phyloP scores from a whole-genome alignment of 176 grass and related monocot genomes.

The Metroxylon sagu region DNA sequence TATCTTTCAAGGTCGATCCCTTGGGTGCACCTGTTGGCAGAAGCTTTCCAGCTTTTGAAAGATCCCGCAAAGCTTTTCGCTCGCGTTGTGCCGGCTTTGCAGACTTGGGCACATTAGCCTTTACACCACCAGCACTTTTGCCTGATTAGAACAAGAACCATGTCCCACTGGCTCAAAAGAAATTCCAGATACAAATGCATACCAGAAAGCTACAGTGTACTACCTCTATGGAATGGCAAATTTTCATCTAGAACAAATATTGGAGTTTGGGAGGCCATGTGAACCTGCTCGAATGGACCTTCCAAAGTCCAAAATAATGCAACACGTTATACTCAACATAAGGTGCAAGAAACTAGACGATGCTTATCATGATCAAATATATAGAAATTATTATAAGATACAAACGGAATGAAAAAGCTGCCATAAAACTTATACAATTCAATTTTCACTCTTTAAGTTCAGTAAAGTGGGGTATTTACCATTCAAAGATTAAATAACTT shows the following conservation, averaged over 20 bases:
- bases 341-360: too few relatives aligned
- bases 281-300: background rate
- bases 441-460: too few relatives aligned
- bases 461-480: too few relatives aligned
- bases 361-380: too few relatives aligned
- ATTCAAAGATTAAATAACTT: too few relatives aligned
- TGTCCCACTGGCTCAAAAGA: background rate
- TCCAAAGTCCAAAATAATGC: background rate
- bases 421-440: too few relatives aligned
- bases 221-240: slow-evolving; percentile 16
- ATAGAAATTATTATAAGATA: too few relatives aligned
- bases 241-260: slow-evolving; percentile 14
- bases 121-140: slow-evolving; percentile 3
- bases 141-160: background rate
- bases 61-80: slow-evolving; percentile 12
- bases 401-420: too few relatives aligned
- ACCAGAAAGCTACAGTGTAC: background rate
- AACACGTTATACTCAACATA: too few relatives aligned
- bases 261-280: slow-evolving; percentile 8
- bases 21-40: background rate
- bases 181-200: background rate
- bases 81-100: background rate
- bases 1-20: slow-evolving; percentile 4
- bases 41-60: slow-evolving; percentile 16
- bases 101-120: background rate